Evolutionary conservation across 2,329 filamentous ascomycete species (phyloP), one percentile per base, ranked within the genome.

Genomic region (Albifimbria verrucaria): DNA sequence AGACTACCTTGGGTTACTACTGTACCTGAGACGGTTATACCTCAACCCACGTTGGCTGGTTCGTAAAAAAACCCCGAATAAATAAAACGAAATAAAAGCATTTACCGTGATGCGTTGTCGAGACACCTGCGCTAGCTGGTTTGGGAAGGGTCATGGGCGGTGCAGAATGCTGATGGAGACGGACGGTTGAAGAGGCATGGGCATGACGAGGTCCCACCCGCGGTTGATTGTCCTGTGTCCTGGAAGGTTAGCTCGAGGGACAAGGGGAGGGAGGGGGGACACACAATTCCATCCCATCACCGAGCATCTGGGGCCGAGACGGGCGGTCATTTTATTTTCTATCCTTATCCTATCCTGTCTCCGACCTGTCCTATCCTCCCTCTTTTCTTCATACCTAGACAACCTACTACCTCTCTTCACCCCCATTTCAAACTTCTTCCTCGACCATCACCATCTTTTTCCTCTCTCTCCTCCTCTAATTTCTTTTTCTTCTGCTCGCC

Each of bases 291-390:
- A 39, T 39, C 18, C 32, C 32, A 39, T 39, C 32, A 39, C 32
- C 32, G 18, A 39, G 32, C 32, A 39, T 39, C 32, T 17, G 32
- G 15, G 5, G 5, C 44, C 12, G 44, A 21, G 18, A 22, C 18
- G 25, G 10, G 10, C n/a, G 22, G 11, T 43, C n/a, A 43, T 15
- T 24, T 47, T 47, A 24, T n/a, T 23, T 23, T 24, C 4, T 17
- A 6, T 47, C 44, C 23, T 21, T 23, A 10, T 46, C 22, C 22
- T 18, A 22, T 22, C 42, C 42, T 24, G 7, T 21, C 20, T 45
- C 48, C 53, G 47, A 51, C 54, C 51, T 51, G 55, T 41, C 21
- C 48, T 49, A 46, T 36, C 52, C 50, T 48, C 48, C 55, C 52
- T 53, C 32, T 49, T 26, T 23, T 36, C 49, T 46, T 22, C 46